Evolutionary conservation across 805 yeast genomes (phyloP), one percentile per base, ranked within the genome.

Genomic region (Tetrapisispora pingtungensis): DNA sequence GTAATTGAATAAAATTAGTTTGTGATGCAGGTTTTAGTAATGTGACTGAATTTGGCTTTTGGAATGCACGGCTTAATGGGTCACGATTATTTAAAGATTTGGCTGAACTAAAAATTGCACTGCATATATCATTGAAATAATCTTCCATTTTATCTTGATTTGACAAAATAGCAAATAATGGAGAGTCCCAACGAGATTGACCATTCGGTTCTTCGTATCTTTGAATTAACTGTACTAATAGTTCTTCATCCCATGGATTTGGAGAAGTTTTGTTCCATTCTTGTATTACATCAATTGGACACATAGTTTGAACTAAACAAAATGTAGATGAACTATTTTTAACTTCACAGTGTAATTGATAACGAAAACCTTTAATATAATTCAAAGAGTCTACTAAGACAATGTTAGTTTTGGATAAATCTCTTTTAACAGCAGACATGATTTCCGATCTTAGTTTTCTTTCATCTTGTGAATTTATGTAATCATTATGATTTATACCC

Each of bases 171-270:
- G 86, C 78, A 57, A 88, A 80, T 48, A 90, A 66, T 6, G 98
- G 98, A 4, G 95, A 78, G 58, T 93, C 98, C 98, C 98, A 93
- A 47, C 96, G 68, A 24, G 81, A 77, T 55, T 77, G 75, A 28
- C 80, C 78, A 58, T 86, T 83, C 0, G 98, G 98, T 60, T 93
- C 98, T 64, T 93, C 98, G 58, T 81, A 93, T 47, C 98, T 65
- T 78, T 88, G 84, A 3, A 78, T 73, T 46, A 90, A 67, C 42
- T 82, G 89, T 14, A 72, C 71, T 33, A 88, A 67, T 24, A 86
- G 63, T 30, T 75, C 78, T 1, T 68, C 71, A 37, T 77, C 80
- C 96, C 96, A 88, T 13, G 66, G 61, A 49, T 4, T 44, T 27
- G 1, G 51, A 34, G 43, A 51, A 6, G 43, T 28, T 1, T 46